Evolutionary conservation across 768 basidiomycete genomes (phyloP).

Genomic region (Clitopilus hobsonii): DNA sequence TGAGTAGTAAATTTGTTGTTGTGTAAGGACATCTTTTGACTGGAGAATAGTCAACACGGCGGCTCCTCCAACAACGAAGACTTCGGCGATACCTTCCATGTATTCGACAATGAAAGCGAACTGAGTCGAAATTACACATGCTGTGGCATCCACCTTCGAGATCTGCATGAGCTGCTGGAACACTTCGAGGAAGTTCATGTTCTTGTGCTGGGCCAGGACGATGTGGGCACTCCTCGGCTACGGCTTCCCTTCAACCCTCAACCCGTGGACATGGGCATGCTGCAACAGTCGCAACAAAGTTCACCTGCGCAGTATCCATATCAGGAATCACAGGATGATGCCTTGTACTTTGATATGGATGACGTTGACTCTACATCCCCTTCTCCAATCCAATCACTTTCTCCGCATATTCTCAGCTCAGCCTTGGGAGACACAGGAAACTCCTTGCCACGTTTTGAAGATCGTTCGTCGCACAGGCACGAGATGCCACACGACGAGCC

Average conservation of each 20-base stretch:
- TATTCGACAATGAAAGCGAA: conserved; percentile 69
- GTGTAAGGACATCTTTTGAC: not conserved
- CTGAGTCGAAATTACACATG: conserved; percentile 87
- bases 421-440: conserved; percentile 36
- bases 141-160: conserved; percentile 70
- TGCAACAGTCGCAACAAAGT: conserved; percentile 12
- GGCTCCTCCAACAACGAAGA: conserved; percentile 5
- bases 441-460: conserved; percentile 28
- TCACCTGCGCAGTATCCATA: conserved; percentile 22
- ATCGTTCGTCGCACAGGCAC: conserved; percentile 30
- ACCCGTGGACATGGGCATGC: conserved; percentile 12
- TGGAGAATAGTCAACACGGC: not conserved
- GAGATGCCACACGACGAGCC: too few relatives aligned
- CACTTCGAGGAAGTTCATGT: conserved; percentile 92
- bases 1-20: conserved; percentile 28
- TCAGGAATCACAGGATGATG: conserved; percentile 26
- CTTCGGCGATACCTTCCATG: conserved; percentile 61
- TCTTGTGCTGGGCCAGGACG: conserved; percentile 52
- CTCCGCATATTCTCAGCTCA: conserved; percentile 25
- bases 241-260: conserved; percentile 43
- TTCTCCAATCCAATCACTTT: conserved; percentile 18
- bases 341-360: conserved; percentile 64
- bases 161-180: conserved; percentile 81
- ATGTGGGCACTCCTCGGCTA: conserved; percentile 27
- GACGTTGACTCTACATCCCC: conserved; percentile 29